These are phyloP conservation scores for Parascedosporium putredinis DNA, from an alignment of 2,329 filamentous ascomycete genomes.

Conservation along the genomic window DNA sequence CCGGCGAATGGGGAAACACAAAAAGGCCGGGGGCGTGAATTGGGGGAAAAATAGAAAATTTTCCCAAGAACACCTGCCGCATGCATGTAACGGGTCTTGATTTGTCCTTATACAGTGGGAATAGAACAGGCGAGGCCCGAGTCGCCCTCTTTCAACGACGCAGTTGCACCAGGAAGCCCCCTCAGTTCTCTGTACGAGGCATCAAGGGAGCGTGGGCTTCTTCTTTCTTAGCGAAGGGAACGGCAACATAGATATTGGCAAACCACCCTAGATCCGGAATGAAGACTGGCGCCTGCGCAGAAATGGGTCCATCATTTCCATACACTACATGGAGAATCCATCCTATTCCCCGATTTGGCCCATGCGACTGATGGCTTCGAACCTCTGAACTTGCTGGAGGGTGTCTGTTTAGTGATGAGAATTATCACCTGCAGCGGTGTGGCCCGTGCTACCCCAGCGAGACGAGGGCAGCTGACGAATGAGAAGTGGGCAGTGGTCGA, in stretches of 20 bases:
- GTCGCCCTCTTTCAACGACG: background rate
- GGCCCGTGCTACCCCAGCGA: background rate
- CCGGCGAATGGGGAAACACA: too few relatives aligned
- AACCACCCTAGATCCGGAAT: too few relatives aligned
- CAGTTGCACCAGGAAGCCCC: background rate
- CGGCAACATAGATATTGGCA: too few relatives aligned
- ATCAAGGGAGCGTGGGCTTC: too few relatives aligned
- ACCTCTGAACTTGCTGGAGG: background rate
- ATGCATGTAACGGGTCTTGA: background rate
- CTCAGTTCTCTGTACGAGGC: background rate
- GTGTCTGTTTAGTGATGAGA: background rate
- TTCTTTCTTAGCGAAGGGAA: too few relatives aligned
- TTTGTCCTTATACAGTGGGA: too few relatives aligned
- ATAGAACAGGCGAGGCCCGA: too few relatives aligned
- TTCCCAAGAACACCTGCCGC: background rate
- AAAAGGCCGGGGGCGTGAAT: background rate
- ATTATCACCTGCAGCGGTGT: background rate
- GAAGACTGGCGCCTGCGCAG: too few relatives aligned
- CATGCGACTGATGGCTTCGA: too few relatives aligned
- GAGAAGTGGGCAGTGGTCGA: background rate
- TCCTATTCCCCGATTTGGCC: too few relatives aligned
- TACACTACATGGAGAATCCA: too few relatives aligned
- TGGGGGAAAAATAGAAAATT: background rate
- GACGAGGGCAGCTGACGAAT: conserved; percentile 1
- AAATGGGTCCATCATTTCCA: too few relatives aligned